Percentiles rank a stretch among this genome's conserved stretches.
Conservation (phyloP, 768 basidiomycete genomes). For the Asterophora lycoperdoides region DNA sequence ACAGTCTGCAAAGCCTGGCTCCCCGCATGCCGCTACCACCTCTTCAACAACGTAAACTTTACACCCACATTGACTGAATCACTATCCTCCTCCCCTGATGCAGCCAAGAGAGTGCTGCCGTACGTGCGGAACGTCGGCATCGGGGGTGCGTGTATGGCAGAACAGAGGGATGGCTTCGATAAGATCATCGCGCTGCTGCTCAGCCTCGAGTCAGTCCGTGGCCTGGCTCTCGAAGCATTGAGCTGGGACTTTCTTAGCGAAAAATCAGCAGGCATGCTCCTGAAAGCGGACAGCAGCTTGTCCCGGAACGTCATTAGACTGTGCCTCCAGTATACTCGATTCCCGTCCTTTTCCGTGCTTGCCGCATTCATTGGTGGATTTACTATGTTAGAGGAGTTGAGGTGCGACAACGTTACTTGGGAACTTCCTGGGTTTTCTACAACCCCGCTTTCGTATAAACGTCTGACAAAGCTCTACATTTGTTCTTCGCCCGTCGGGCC, state of each 20-base stretch:
- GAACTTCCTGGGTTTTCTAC: slow-evolving; percentile 29
- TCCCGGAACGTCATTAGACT: slow-evolving; percentile 48
- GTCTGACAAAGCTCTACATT: slow-evolving; percentile 36
- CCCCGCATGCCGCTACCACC: slow-evolving; percentile 27
- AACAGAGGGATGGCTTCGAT: slow-evolving; percentile 14
- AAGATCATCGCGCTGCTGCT: slow-evolving; percentile 19
- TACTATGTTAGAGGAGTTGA: slow-evolving; percentile 39
- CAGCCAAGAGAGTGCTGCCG: slow-evolving; percentile 21
- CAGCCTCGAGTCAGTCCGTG: slow-evolving; percentile 16
- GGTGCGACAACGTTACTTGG: slow-evolving; percentile 46
- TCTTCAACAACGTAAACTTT: slow-evolving; percentile 30
- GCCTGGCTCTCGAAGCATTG: slow-evolving; percentile 24
- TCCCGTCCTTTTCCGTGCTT: slow-evolving; percentile 42
- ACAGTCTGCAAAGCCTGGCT: slow-evolving; percentile 31
- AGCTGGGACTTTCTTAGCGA: slow-evolving; percentile 26
- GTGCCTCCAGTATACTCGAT: slow-evolving; percentile 34
- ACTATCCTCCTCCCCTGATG: slow-evolving; percentile 24
- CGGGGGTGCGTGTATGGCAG: slow-evolving; percentile 23
- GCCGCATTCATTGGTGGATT: slow-evolving; percentile 49
- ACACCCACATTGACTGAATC: slow-evolving; percentile 24
- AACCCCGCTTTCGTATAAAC: slow-evolving; percentile 15
- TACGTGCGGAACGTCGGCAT: slow-evolving; percentile 28
- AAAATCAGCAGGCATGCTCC: slow-evolving; percentile 35
- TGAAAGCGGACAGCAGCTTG: slow-evolving; percentile 27
- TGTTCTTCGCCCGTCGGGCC: slow-evolving; percentile 22